phyloP scores from a whole-genome alignment of 495 filamentous ascomycete genomes.

The Annulohypoxylon moriforme region DNA sequence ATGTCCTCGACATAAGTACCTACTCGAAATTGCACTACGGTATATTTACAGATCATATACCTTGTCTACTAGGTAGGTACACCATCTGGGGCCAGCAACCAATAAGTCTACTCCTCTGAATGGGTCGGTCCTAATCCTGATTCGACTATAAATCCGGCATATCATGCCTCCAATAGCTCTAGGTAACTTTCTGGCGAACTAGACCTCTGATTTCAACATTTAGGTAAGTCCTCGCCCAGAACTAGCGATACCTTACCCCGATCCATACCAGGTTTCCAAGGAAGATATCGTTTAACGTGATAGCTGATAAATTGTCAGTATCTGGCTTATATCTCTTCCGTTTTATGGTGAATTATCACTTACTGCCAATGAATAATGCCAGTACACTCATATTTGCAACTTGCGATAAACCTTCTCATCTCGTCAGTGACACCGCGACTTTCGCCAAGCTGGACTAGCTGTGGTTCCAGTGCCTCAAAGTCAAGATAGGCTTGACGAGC shows the following conservation, averaged over 20 bases:
- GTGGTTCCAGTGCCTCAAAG: conserved; percentile 15
- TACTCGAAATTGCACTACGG: background rate
- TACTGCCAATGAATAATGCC: conserved; percentile 24
- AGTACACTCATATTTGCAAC: conserved; percentile 12
- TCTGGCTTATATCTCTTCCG: background rate
- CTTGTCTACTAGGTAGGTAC: background rate
- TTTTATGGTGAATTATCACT: background rate
- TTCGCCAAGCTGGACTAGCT: conserved; percentile 21
- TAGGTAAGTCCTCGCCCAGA: conserved; percentile 12
- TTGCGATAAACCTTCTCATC: conserved; percentile 22
- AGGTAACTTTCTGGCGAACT: background rate
- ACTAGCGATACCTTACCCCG: conserved; percentile 4
- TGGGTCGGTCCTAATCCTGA: background rate
- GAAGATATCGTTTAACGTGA: conserved; percentile 21
- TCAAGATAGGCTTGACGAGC: conserved; percentile 15
- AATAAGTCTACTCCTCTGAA: background rate
- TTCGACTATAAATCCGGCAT: background rate
- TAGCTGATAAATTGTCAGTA: conserved; percentile 13
- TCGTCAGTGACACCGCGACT: background rate
- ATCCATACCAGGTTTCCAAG: conserved; percentile 23
- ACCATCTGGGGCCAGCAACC: background rate
- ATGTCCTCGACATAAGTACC: background rate
- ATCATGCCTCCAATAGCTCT: background rate
- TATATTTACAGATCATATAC: background rate
- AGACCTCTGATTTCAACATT: background rate